Base-by-base conservation (phyloP, 305 asterid genomes). In the Ajuga reptans region DNA sequence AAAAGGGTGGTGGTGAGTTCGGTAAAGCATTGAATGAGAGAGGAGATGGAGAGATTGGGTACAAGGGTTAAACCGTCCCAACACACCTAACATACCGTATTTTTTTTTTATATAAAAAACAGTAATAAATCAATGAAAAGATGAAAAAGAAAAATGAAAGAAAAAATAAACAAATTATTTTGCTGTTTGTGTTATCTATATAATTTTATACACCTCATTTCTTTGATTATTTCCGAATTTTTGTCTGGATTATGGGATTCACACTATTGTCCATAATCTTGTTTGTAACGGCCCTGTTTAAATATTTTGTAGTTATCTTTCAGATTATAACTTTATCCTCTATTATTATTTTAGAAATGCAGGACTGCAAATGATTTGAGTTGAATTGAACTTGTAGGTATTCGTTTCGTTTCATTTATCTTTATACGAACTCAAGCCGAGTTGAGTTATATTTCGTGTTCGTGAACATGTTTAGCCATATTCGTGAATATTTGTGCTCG, bases 1-100 rank as follows among this genome's bases (percentile, higher is more conserved):
- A 74, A 86, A 77, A 73, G 83, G 79, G 77, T 82, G 80, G 86
- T 86, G 84, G 80, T 77, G 93, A 73, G 84, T 77, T 83, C 69
- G 87, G 87, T 78, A 78, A 78, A 83, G 87, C 85, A 83, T 83
- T 83, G 77, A 83, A 83, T 83, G 74, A 45, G 75, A 78, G 81
- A 68, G 76, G 63, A 7, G 42, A 10, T 29, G 45, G 37, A 29
- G 69, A 60, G 71, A 68, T 21, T 31, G 61, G 66, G 70, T 47
- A 42, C n/a, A 73, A 24, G 76, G 78, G 61, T 42, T 71, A 66
- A 66, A 72, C 64, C 62, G 55, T 69, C 75, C 33, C 31, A 43
- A 36, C 27, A 63, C 31, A 71, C 63, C 70, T 42, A 58, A 58
- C 58, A 71, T 56, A 70, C 68, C 52, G n/a, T 33, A 33, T 4